Conservation (phyloP, 2,329 filamentous ascomycete species). For the Fonsecaea multimorphosa region DNA sequence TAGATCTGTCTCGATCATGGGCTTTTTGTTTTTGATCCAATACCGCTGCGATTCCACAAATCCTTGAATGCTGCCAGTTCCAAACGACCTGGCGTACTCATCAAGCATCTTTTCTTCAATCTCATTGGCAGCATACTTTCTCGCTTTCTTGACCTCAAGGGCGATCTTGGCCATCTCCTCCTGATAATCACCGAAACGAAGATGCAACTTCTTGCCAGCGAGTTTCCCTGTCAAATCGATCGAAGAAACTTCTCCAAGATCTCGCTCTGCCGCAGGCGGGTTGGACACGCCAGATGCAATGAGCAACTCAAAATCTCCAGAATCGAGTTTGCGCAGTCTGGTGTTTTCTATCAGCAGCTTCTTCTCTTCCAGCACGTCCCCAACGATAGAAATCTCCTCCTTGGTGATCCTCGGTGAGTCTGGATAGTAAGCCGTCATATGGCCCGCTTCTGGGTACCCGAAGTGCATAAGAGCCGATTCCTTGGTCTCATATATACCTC, state of each 20-base stretch:
- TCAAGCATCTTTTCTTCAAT: slow-evolving; percentile 75
- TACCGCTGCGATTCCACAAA: slow-evolving; percentile 81
- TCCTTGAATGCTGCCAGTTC: slow-evolving; percentile 73
- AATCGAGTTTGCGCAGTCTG: slow-evolving; percentile 69
- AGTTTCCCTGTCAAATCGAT: slow-evolving; percentile 67
- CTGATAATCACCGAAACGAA: slow-evolving; percentile 76
- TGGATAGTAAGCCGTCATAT: slow-evolving; percentile 83
- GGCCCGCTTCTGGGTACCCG: slow-evolving; percentile 74
- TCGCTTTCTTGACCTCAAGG: slow-evolving; percentile 70
- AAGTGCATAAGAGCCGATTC: slow-evolving; percentile 73
- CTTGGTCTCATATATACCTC: slow-evolving; percentile 73
- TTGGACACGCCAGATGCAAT: slow-evolving; percentile 71
- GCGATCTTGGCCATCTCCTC: slow-evolving; percentile 73
- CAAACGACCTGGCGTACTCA: slow-evolving; percentile 77
- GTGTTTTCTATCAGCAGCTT: slow-evolving; percentile 77
- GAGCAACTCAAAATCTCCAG: slow-evolving; percentile 72
- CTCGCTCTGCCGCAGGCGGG: slow-evolving; percentile 67
- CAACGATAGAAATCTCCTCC: slow-evolving; percentile 73
- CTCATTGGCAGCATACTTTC: slow-evolving; percentile 72
- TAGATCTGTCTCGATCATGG: slow-evolving; percentile 78
- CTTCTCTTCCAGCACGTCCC: slow-evolving; percentile 75
- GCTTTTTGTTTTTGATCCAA: slow-evolving; percentile 84
- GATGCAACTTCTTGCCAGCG: slow-evolving; percentile 70
- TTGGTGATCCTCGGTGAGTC: slow-evolving; percentile 76
- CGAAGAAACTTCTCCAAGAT: slow-evolving; percentile 69